Base-by-base conservation (phyloP, 164 flowering plant genomes). In the Cinnamomum micranthum region DNA sequence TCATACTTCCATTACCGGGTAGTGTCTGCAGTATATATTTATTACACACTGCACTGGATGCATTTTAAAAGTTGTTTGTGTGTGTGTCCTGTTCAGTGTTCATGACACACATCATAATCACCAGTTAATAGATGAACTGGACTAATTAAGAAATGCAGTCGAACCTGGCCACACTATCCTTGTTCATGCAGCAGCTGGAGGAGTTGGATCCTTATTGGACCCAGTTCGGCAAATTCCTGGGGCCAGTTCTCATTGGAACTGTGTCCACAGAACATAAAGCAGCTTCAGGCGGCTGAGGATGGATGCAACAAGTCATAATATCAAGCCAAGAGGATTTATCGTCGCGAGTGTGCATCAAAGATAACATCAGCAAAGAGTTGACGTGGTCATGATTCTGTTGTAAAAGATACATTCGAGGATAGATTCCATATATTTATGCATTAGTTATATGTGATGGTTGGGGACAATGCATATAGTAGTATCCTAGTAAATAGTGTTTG, bases 131-230 rank as follows among this genome's bases (percentile, higher is more conserved):
- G 60, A 15, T 17, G 58, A 13, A 35, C 58, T 52, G 65, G n/a
- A 71, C 50, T 71, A 23, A 3, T 0, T 35, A 28, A 35, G 23
- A 33, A 35, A 59, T 69, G 71, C 85, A 92, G 97, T 95, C 75
- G 93, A 90, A 84, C 75, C 83, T 55, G 97, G 95, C 28, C 97
- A 91, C 77, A 87, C 86, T 17, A 78, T 92, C 70, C 92, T 95
- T 74, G 86, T 95, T 67, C 98, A 94, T 81, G 97, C 97, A 55
- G 97, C 98, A 80, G 98, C 98, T 76, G 98, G 97, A 73, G 98
- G 98, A 73, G 91, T 88, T 74, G 98, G 98, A 25, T 92, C 95
- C 65, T 77, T 94, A 25, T 76, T 95, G 67, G 91, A 97, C 87
- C n/a, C 97, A 95, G 70, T 92, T n/a, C 97, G 97, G 97, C 94